phyloP scores from a whole-genome alignment of 305 asterid species.

The Solanum aculeatissimum region DNA sequence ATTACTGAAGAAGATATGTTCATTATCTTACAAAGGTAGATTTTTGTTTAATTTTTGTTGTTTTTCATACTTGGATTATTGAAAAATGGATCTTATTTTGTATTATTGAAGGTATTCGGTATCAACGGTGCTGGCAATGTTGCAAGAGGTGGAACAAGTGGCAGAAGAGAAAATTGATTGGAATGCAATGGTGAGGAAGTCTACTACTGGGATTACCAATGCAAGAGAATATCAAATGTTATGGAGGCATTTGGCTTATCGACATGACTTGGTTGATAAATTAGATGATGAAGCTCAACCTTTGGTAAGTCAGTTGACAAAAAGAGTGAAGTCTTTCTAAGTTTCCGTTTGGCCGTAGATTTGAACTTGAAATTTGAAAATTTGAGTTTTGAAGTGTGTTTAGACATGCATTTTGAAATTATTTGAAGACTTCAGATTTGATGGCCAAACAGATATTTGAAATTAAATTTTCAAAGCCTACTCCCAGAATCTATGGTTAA shows the following conservation, averaged over 20 bases:
- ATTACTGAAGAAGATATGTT: constrained; percentile 41
- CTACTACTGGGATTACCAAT: constrained; percentile 59
- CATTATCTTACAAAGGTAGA: constrained; percentile 35
- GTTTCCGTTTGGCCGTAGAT: not conserved
- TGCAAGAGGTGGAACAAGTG: constrained; percentile 57
- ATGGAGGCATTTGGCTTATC: constrained; percentile 87
- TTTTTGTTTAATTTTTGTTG: not conserved
- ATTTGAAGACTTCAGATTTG: not conserved
- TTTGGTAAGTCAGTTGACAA: constrained; percentile 18
- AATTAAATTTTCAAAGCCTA: too few relatives aligned
- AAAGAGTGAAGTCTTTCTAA: not conserved
- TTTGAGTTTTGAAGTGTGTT: not conserved
- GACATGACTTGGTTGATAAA: constrained; percentile 35
- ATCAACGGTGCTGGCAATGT: constrained; percentile 45
- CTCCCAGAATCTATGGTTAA: not conserved
- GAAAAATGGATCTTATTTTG: not conserved
- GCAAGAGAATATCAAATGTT: constrained; percentile 72
- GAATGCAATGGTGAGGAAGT: constrained; percentile 49
- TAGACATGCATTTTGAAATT: not conserved
- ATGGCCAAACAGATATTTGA: not conserved
- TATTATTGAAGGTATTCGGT: constrained; percentile 41
- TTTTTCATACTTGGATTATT: not conserved
- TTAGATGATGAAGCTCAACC: constrained; percentile 32
- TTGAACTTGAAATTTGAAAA: not conserved
- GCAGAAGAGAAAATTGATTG: constrained; percentile 56